Base-by-base conservation (phyloP, 2,329 filamentous ascomycete genomes). In the Metarhizium robertsii region DNA sequence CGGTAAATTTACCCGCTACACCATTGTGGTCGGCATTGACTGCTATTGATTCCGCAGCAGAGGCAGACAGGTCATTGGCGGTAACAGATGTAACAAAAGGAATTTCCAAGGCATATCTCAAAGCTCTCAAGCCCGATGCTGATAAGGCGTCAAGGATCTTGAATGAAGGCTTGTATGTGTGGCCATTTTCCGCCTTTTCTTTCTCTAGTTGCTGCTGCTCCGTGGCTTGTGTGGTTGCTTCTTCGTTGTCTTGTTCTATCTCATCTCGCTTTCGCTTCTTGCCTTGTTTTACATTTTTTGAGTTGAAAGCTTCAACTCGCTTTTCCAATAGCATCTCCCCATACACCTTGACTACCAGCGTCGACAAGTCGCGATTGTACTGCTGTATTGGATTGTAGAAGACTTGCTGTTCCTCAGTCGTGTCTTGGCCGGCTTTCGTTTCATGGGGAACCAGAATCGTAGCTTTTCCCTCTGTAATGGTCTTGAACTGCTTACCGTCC, bases 351-450 rank as follows among this genome's bases (percentile, higher is more conserved):
- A 99, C 96, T 1, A 90, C 90, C 14, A 99, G 79, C 30, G 96
- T 90, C 58, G 90, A 96, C 61, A 99, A 73, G 68, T 99, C 94
- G 50, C 95, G 87, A 71, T 99, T 99, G 78, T 97, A 99, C 68
- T 99, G 94, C 69, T 99, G 94, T 54, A 99, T 96, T 0, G 94
- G 92, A 64, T 99, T 99, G 79, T 99, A 99, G 67, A 99, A 99
- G 55, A 99, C 95, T 64, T 92, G 87, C 62, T 85, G 81, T 43
- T 84, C 77, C 62, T 83, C 78, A 53, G 85, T 80, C 57, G 79
- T 75, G 64, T 83, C 80, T 55, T 76, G 71, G 6, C 68, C 68
- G 55, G 71, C 69, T 63, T 70, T 74, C 25, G 71, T 68, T 6
- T 72, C 71, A 49, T 75, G 72, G 8, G 78, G 80, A 18, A 80